Conservation (phyloP, 345 rosid genomes). For the Psidium guajava region DNA sequence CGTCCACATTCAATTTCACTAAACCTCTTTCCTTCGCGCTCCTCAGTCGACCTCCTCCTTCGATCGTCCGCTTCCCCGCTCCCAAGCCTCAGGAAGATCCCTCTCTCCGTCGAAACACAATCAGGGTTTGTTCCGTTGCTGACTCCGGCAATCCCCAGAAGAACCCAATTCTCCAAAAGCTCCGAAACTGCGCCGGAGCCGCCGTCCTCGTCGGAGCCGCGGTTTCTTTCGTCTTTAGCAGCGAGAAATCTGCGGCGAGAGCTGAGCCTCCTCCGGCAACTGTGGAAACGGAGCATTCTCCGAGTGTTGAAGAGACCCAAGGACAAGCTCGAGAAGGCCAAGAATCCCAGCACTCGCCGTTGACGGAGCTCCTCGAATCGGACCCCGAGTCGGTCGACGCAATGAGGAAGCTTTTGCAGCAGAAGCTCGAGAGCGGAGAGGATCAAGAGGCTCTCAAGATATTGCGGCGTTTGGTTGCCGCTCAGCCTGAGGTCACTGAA, state of each 20-base stretch:
- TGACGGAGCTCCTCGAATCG: conserved; percentile 37
- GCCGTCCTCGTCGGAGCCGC: conserved; percentile 43
- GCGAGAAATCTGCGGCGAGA: conserved; percentile 29
- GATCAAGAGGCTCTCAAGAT: conserved; percentile 53
- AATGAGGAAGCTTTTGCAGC: conserved; percentile 46
- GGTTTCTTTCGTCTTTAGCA: conserved; percentile 32
- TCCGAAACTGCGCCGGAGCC: conserved; percentile 38
- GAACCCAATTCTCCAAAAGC: conserved; percentile 7
- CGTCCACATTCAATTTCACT: not conserved
- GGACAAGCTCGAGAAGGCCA: not conserved
- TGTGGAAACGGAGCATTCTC: conserved; percentile 18
- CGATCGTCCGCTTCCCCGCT: conserved; percentile 1
- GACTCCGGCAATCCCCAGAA: not conserved
- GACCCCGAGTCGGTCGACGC: conserved; percentile 40
- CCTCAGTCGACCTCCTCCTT: not conserved
- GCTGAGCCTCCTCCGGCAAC: conserved; percentile 39
- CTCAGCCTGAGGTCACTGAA: conserved; percentile 51
- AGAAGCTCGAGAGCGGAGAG: conserved; percentile 65
- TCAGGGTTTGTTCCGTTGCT: conserved; percentile 14
- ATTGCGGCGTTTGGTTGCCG: conserved; percentile 30
- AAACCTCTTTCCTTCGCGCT: not conserved
- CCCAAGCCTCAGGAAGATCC: not conserved
- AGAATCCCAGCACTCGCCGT: conserved; percentile 10
- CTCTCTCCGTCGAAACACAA: not conserved
- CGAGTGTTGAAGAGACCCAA: conserved; percentile 3